Base-by-base conservation (phyloP, 2,329 filamentous ascomycete species). In the Stachybotrys chartarum region DNA sequence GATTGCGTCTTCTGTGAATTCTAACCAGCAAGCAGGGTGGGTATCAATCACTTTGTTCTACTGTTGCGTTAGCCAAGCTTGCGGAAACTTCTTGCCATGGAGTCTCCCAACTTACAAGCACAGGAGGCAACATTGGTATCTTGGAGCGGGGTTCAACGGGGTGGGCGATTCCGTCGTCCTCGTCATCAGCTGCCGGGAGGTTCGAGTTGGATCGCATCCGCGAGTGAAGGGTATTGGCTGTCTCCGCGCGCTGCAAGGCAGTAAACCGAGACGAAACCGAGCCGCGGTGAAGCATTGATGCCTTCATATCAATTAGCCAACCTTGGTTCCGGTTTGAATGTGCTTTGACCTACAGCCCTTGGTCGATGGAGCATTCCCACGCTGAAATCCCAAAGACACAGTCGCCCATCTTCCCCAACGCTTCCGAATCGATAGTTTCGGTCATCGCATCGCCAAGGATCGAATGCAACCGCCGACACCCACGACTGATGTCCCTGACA, bases 351-450 rank as follows among this genome's bases (percentile, higher is more conserved):
- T 75, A 91, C 88, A 62, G 84, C 87, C 73, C 93, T 93, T 18
- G 94, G 93, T 57, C 92, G 83, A 71, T 95, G 90, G 64, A 99
- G 79, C 93, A 97, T 97, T 63, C 91, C 91, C 47, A 96, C 91
- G 61, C 87, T 96, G 69, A 99, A 99, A 75, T 99, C 94, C 94
- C 94, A 99, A 12, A 99, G 77, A 57, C 96, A 83, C 17, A 99
- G 76, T 56, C 91, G 82, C 64, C 92, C 90, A 69, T 99, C 94
- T 68, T 97, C 93, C 14, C 93, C 94, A 1, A 99, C 93, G 64
- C 91, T 96, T 32, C 94, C 94, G 65, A 99, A 96, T 1, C 94
- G 84, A 72, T 99, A 99, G 64, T 91, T 97, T 63, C 88, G 85
- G 68, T 96, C 91, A 66, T 99, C 94, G 66, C 94, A 99, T 59